Evolutionary conservation across 331 rosid species (phyloP).

Genomic region (Phaseolus coccineus): DNA sequence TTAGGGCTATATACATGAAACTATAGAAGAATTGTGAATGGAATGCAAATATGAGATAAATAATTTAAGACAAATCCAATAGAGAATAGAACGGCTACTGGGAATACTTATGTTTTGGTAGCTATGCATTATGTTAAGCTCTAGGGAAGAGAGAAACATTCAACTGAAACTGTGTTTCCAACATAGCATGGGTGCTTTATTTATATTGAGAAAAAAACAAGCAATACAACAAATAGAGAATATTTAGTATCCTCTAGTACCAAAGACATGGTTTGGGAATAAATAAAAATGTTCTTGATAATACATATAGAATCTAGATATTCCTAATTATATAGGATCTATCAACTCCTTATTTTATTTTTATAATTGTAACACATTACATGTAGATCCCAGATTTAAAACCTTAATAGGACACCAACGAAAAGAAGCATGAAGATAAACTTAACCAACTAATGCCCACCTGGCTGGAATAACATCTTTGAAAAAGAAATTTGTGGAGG

Average conservation of each 20-base stretch:
- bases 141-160: no score
- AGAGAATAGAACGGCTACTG: background rate
- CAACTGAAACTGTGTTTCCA: no score
- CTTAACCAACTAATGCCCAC: conserved; percentile 47
- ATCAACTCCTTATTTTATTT: no score
- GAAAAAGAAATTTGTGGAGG: conserved; percentile 70
- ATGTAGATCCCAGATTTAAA: conserved; percentile 20
- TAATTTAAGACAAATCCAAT: conserved; percentile 32
- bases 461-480: conserved; percentile 80
- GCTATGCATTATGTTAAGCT: background rate
- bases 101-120: conserved; percentile 32
- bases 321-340: no score
- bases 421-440: conserved; percentile 36
- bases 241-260: no score
- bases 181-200: no score
- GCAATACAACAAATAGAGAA: no score
- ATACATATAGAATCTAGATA: no score
- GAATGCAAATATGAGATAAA: conserved; percentile 8
- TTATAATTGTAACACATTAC: background rate
- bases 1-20: conserved; percentile 24
- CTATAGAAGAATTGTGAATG: conserved; percentile 34
- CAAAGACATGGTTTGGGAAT: no score
- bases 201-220: no score
- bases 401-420: conserved; percentile 28
- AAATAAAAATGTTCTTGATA: no score